Evolutionary conservation across 768 basidiomycete genomes (phyloP).

Genomic region (Artomyces pyxidatus): DNA sequence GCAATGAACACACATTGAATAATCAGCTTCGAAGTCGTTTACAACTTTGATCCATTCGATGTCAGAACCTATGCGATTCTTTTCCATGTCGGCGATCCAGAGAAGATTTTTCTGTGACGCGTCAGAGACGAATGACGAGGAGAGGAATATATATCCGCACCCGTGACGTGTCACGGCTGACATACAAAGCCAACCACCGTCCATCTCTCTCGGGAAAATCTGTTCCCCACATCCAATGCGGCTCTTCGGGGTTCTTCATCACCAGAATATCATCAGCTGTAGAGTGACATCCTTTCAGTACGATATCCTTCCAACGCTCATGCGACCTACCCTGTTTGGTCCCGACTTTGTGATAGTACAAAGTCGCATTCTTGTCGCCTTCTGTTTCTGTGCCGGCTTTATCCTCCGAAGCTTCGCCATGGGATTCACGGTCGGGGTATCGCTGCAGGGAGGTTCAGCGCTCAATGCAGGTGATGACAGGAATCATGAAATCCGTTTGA

Average conservation of each 20-base stretch:
- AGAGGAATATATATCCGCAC: conserved; percentile 27
- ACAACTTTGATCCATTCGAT: conserved; percentile 70
- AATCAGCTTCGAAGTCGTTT: conserved; percentile 60
- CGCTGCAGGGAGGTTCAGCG: conserved; percentile 28
- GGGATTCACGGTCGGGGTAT: conserved; percentile 44
- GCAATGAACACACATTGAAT: conserved; percentile 43
- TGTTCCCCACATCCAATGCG: conserved; percentile 55
- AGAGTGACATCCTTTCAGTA: not conserved
- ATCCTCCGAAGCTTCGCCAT: conserved; percentile 39
- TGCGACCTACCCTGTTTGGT: conserved; percentile 52
- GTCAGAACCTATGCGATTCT: conserved; percentile 50
- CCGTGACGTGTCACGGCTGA: conserved; percentile 52
- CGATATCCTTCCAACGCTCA: not conserved
- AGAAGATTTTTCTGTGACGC: conserved; percentile 56
- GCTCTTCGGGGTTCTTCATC: conserved; percentile 53
- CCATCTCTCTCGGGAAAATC: conserved; percentile 54
- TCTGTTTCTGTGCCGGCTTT: conserved; percentile 50
- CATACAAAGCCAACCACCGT: conserved; percentile 50
- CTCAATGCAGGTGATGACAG: not conserved
- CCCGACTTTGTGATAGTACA: conserved; percentile 70
- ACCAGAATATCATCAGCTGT: conserved; percentile 64
- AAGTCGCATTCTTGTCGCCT: conserved; percentile 58
- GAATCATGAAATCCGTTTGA: no score
- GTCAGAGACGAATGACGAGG: not conserved
- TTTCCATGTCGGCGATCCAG: conserved; percentile 63